Evolutionary conservation across 78 protist species (phyloP).

Genomic region (Chrysochromulina tobinii): DNA sequence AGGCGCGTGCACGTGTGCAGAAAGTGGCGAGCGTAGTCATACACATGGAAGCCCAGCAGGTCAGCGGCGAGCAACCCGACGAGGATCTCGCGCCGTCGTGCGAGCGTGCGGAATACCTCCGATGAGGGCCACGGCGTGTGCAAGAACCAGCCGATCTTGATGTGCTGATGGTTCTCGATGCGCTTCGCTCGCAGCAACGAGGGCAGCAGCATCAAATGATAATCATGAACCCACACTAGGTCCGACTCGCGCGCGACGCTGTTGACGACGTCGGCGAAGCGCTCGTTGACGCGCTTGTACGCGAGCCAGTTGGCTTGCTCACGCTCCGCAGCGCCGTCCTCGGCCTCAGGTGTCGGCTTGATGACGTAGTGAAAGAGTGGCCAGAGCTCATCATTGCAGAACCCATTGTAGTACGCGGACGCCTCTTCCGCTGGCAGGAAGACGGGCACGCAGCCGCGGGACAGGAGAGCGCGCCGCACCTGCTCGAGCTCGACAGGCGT

Average conservation of each 20-base stretch:
- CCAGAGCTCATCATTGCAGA: slow-evolving; percentile 80
- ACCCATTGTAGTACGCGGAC: slow-evolving; percentile 69
- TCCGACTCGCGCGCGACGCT: not conserved
- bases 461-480: not conserved
- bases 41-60: slow-evolving; percentile 69
- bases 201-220: slow-evolving; percentile 88
- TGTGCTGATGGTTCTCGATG: not conserved
- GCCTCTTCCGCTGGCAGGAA: slow-evolving; percentile 51
- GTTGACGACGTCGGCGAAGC: slow-evolving; percentile 41
- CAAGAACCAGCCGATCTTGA: slow-evolving; percentile 82
- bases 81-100: slow-evolving; percentile 27
- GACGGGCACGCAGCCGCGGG: slow-evolving; percentile 71
- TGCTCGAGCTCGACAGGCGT: not conserved
- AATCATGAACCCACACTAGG: slow-evolving; percentile 81
- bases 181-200: slow-evolving; percentile 45
- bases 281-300: slow-evolving; percentile 64
- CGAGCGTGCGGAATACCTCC: slow-evolving; percentile 78
- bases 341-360: not conserved
- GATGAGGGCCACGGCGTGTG: slow-evolving; percentile 90
- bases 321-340: not conserved
- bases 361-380: slow-evolving; percentile 80
- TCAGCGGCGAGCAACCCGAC: slow-evolving; percentile 70
- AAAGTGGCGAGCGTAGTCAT: slow-evolving; percentile 81
- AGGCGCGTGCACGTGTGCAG: slow-evolving; percentile 63
- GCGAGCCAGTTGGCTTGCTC: slow-evolving; percentile 43